These are phyloP conservation scores for Apiospora malaysiana DNA, from an alignment of 2,329 filamentous ascomycete genomes.

Conservation along the genomic window DNA sequence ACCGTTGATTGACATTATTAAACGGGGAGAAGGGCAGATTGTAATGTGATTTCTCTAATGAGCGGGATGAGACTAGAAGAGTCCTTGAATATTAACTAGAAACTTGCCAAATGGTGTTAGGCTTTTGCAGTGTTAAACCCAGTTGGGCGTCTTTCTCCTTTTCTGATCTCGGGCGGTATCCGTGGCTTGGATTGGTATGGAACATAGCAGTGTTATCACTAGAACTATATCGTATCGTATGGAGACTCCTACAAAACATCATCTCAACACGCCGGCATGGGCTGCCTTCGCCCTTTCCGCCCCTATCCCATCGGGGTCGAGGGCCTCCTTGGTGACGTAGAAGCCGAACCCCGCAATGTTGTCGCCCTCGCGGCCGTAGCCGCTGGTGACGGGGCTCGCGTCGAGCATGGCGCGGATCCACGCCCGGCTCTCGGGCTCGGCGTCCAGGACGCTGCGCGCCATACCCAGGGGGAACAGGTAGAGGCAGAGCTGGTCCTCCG, in stretches of 20 bases:
- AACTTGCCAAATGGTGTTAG: not conserved
- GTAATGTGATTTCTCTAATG: not conserved
- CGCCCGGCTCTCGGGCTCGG: slow-evolving; percentile 23
- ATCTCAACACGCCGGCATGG: not conserved
- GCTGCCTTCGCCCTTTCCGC: not conserved
- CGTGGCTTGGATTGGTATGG: not conserved
- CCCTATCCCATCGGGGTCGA: slow-evolving; percentile 3
- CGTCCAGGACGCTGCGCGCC: slow-evolving; percentile 28
- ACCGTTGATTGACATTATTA: not conserved
- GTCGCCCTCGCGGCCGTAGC: slow-evolving; percentile 27
- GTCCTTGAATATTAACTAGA: not conserved
- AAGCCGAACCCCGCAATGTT: slow-evolving; percentile 28
- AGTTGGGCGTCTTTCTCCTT: too few species aligned
- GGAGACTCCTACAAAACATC: too few species aligned
- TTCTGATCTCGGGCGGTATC: not conserved
- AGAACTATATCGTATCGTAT: not conserved
- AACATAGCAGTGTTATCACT: not conserved
- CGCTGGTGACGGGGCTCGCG: slow-evolving; percentile 27
- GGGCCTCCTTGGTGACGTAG: slow-evolving; percentile 28
- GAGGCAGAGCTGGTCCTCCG: too few species aligned
- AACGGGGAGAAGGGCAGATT: too few species aligned
- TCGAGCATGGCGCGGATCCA: slow-evolving; percentile 31
- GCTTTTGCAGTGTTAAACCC: not conserved
- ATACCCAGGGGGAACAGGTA: not conserved
- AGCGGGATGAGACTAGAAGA: not conserved